Percentiles rank a stretch among this genome's conserved stretches.
Conservation (phyloP, 352 stramenopile species). For the Globisporangium spiculum region DNA sequence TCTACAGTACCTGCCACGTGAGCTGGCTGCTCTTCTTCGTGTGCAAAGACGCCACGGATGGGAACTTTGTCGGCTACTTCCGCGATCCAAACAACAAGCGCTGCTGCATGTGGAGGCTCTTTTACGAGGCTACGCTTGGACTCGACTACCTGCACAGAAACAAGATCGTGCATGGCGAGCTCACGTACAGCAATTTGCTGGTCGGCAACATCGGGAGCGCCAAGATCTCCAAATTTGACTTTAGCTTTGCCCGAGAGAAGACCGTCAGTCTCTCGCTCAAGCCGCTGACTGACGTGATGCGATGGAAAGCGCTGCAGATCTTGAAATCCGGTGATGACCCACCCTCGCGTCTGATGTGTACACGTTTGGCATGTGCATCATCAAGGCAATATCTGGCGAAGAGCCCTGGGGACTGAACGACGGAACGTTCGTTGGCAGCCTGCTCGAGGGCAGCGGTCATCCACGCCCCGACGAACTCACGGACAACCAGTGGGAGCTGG, state of each 20-base stretch:
- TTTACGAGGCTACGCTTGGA: constrained; percentile 43
- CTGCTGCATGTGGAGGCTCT: constrained; percentile 18
- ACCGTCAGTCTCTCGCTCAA: constrained; percentile 27
- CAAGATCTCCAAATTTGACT: constrained; percentile 44
- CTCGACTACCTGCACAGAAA: constrained; percentile 55
- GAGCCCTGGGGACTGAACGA: constrained; percentile 29
- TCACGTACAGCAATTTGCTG: constrained; percentile 88
- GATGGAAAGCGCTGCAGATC: constrained; percentile 41
- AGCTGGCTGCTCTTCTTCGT: constrained; percentile 21
- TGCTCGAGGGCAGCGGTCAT: constrained; percentile 11
- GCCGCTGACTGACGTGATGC: constrained; percentile 28
- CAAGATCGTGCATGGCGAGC: constrained; percentile 76
- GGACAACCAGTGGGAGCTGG: constrained; percentile 17
- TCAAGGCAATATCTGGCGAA: constrained; percentile 35
- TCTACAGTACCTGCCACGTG: constrained; percentile 11
- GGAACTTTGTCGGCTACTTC: constrained; percentile 42
- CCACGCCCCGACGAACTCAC: constrained; percentile 9
- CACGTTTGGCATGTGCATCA: constrained; percentile 44
- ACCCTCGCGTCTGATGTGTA: constrained; percentile 41
- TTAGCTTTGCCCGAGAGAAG: constrained; percentile 30
- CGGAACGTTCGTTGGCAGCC: constrained; percentile 24
- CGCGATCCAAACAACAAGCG: constrained; percentile 15
- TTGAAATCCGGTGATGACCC: no score
- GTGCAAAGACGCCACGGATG: constrained; percentile 34
- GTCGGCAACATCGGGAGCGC: constrained; percentile 34